Percentiles rank a stretch among this genome's conserved stretches.
Evolutionary conservation across 2,329 filamentous ascomycete genomes (phyloP).

Genomic region (Colletotrichum graminicola): DNA sequence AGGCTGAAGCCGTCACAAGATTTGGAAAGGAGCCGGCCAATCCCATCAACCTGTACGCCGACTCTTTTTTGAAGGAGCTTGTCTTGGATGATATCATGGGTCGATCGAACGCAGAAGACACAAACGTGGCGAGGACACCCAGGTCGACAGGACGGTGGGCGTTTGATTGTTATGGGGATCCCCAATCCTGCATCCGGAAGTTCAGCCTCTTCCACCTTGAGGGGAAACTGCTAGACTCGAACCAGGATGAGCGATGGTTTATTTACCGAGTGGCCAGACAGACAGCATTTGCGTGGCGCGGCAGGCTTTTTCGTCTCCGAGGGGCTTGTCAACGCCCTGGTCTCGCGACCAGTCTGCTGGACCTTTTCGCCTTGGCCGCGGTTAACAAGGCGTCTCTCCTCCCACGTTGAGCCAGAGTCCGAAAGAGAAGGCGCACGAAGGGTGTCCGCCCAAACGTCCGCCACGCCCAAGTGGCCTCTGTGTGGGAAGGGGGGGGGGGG

Average conservation of each 20-base stretch:
- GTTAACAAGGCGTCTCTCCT: conserved; percentile 24
- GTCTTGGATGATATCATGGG: background rate
- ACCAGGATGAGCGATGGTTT: conserved; percentile 5
- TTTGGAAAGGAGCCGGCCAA: background rate
- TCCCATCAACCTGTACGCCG: background rate
- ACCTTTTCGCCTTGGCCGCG: conserved; percentile 4
- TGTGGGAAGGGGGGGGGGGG: background rate
- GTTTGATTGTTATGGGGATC: conserved; percentile 9
- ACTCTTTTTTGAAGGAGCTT: too few species aligned
- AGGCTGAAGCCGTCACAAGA: background rate
- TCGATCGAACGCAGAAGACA: background rate
- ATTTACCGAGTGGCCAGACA: background rate
- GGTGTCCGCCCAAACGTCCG: conserved; percentile 23
- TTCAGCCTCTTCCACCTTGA: conserved; percentile 19
- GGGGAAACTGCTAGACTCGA: conserved; percentile 23
- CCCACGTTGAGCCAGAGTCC: conserved; percentile 8
- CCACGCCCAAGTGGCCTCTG: conserved; percentile 10
- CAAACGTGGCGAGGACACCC: background rate
- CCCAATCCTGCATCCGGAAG: conserved; percentile 25
- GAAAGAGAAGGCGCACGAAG: background rate
- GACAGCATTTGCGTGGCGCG: conserved; percentile 6
- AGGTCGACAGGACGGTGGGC: background rate
- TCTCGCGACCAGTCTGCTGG: background rate
- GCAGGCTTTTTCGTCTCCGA: background rate
- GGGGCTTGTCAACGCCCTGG: conserved; percentile 15